phyloP scores from a whole-genome alignment of 257 asterid genomes.

The Solanum pinnatisectum region DNA sequence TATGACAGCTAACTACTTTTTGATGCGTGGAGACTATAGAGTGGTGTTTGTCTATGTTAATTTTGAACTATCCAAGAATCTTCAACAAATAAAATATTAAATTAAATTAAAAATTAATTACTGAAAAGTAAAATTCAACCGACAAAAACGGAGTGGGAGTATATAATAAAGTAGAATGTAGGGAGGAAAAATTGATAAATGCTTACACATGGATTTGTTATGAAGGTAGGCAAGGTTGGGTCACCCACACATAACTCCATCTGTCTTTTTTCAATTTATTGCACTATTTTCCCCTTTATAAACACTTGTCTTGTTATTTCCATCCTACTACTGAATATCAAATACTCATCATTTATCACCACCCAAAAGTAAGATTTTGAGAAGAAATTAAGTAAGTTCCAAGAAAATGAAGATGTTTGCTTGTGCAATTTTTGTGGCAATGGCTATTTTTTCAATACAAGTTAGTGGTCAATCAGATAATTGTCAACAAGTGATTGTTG shows the following conservation, averaged over 20 bases:
- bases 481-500: slow-evolving; percentile 29
- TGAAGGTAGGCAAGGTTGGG: slow-evolving; percentile 18
- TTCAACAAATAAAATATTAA: too few relatives aligned
- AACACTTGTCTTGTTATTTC: background rate
- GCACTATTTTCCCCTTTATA: slow-evolving; percentile 9
- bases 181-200: background rate
- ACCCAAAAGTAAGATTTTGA: background rate
- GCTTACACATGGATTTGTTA: background rate
- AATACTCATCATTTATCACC: background rate
- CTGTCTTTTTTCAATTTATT: background rate
- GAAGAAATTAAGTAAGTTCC: background rate
- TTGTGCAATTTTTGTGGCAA: background rate
- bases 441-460: background rate
- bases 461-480: slow-evolving; percentile 27
- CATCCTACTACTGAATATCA: background rate
- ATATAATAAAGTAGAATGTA: background rate
- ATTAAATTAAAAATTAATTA: too few relatives aligned
- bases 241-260: slow-evolving; percentile 21
- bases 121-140: background rate
- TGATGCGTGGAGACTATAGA: background rate
- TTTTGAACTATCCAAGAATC: background rate
- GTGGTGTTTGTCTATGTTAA: background rate
- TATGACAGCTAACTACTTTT: background rate
- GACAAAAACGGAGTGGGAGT: background rate
- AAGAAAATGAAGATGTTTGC: background rate